Percentiles rank a stretch among this genome's conserved stretches.
phyloP scores from a whole-genome alignment of 148 eudicot genomes.

The Dysphania ambrosioides region DNA sequence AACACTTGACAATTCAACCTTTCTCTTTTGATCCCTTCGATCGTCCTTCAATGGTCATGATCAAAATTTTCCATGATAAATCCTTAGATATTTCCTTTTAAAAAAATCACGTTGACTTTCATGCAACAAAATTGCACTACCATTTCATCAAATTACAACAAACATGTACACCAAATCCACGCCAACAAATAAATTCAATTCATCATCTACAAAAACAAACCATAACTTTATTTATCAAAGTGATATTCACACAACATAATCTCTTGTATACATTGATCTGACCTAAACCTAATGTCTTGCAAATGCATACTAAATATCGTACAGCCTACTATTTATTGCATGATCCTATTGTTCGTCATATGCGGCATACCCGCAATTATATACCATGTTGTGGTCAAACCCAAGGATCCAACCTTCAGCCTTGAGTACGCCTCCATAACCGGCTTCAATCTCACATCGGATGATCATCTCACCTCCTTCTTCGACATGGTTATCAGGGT shows the following conservation, averaged over 20 bases:
- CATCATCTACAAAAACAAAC: no score
- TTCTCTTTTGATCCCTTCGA: no score
- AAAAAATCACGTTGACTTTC: no score
- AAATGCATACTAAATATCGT: background rate
- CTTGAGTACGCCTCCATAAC: constrained; percentile 16
- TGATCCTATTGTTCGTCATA: background rate
- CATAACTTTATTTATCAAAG: no score
- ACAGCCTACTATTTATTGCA: background rate
- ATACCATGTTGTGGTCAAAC: constrained; percentile 11
- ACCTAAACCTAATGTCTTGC: background rate
- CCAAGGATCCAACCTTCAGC: constrained; percentile 27
- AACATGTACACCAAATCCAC: no score
- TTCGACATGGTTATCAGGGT: constrained; percentile 22
- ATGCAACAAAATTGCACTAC: no score
- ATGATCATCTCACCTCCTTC: constrained; percentile 25
- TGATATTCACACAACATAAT: background rate
- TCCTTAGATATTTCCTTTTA: no score
- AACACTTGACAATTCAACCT: no score
- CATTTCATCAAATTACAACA: no score
- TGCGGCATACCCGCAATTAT: background rate
- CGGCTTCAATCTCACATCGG: constrained; percentile 30
- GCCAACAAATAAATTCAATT: no score
- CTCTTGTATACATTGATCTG: background rate
- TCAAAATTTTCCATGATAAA: no score
- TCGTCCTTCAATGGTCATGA: no score